Base-by-base conservation (phyloP, 208 protist species). In the Leptomonas pyrrhocoris region DNA sequence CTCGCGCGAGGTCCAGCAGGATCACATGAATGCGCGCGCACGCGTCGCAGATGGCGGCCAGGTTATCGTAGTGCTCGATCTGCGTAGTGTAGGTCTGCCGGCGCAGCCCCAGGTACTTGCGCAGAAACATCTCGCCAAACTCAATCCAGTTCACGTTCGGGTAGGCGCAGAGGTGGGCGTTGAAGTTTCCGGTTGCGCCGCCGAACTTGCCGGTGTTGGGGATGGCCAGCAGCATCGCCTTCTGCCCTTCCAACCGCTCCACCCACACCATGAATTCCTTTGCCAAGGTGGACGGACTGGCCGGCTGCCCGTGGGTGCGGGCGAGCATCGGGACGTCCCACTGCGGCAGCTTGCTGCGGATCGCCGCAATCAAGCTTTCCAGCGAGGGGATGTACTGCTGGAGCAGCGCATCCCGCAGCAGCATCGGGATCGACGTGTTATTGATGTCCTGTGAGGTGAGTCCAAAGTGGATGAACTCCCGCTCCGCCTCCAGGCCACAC, bases 361-460 rank as follows among this genome's bases (percentile, higher is more conserved):
- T 73, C 8, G 60, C 68, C 8, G 31, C 48, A 9, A 97, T 63
- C 3, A 97, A 16, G 25, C 49, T 46, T 27, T 93, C 83, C 21
- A 94, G 74, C 25, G 66, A 63, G 15, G 96, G 93, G 18, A 98
- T 38, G 71, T 97, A 94, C 42, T 81, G 59, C 8, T 85, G 18
- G 25, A 83, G 67, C 28, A 97, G 53, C 0, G 88, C 94, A 55
- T 98, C 93, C 9, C 93, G 85, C 15, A 98, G 67, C 69, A 97
- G 85, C 79, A 98, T 95, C 25, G 96, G 95, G 56, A 98, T 97
- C 0, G 92, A 83, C 18, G 97, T 98, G 83, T 98, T 98, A 82
- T 98, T 99, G 76, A 98, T 97, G 70, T 99, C 98, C 79, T 99
- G 96, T 46, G 94, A 98, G 40, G 98, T 99, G 13, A 98, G 80